Percentiles rank a stretch among this genome's conserved stretches.
These are phyloP conservation scores for Ophiostoma sp. DNA, from an alignment of 2,329 filamentous ascomycete species.

Conservation along the genomic window DNA sequence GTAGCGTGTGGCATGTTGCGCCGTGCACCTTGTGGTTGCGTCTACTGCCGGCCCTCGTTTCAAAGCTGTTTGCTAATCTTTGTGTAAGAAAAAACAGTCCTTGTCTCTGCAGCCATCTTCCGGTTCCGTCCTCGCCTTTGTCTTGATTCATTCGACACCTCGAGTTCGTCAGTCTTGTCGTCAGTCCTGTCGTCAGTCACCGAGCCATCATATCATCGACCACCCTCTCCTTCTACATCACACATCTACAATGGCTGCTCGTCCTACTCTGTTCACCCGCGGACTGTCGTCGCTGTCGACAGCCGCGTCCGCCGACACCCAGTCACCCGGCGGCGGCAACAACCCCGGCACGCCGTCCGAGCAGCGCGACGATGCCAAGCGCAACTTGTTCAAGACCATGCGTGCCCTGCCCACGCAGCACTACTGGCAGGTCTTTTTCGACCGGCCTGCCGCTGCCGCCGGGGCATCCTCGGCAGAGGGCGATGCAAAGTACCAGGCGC, in stretches of 20 bases:
- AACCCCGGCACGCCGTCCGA: conserved; percentile 60
- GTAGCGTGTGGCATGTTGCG: not conserved
- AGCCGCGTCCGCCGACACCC: conserved; percentile 46
- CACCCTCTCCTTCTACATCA: not conserved
- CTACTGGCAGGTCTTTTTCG: conserved; percentile 70
- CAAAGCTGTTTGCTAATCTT: conserved; percentile 5
- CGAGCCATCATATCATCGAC: not conserved
- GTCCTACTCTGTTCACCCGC: conserved; percentile 56
- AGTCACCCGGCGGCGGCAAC: conserved; percentile 57
- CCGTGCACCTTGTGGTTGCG: not conserved
- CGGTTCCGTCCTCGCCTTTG: not conserved
- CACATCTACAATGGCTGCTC: conserved; percentile 44
- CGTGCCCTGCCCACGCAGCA: conserved; percentile 71
- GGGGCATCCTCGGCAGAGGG: not conserved
- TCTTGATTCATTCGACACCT: not conserved
- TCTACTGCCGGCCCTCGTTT: not conserved
- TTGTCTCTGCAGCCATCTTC: not conserved
- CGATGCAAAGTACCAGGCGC: conserved; percentile 44
- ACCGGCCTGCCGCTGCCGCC: conserved; percentile 37
- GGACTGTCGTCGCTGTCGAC: conserved; percentile 59
- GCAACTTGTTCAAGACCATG: conserved; percentile 72
- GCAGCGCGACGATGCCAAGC: conserved; percentile 72
- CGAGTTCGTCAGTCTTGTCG: not conserved
- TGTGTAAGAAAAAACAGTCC: not conserved
- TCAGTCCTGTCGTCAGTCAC: not conserved